Conservation (phyloP, 192 early-diverging fungal genomes). For the Funneliformis mosseae region DNA sequence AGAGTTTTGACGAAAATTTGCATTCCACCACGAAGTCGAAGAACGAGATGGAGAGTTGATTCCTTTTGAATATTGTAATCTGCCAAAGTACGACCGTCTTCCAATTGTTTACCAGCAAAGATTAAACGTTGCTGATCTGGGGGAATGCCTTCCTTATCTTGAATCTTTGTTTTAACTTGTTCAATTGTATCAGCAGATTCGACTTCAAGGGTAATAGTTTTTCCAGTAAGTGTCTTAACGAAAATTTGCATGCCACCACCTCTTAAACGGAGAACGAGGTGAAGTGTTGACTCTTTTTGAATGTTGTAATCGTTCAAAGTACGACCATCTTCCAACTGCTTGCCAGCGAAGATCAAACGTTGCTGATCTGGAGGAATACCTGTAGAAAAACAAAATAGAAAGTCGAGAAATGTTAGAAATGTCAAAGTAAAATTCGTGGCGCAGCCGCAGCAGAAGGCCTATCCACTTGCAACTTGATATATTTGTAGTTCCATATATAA, state of each 20-base stretch:
- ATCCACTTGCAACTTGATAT: no score
- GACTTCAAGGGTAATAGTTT: background rate
- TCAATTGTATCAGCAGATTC: background rate
- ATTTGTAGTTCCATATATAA: no score
- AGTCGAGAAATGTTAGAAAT: background rate
- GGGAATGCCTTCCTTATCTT: conserved; percentile 82
- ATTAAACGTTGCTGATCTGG: conserved; percentile 76
- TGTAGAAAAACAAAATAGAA: background rate
- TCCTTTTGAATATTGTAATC: conserved; percentile 76
- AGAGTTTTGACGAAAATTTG: conserved; percentile 82
- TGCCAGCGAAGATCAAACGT: conserved; percentile 42
- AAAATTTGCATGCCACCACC: conserved; percentile 62
- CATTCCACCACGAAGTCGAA: conserved; percentile 70
- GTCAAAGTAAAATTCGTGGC: background rate
- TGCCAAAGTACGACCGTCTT: conserved; percentile 72
- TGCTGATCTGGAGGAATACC: background rate
- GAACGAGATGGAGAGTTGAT: conserved; percentile 53
- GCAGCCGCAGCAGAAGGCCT: no score
- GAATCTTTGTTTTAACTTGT: conserved; percentile 67
- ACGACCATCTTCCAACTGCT: conserved; percentile 72
- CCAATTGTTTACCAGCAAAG: conserved; percentile 81
- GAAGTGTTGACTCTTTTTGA: conserved; percentile 1
- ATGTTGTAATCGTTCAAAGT: conserved; percentile 3
- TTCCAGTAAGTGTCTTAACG: conserved; percentile 78
- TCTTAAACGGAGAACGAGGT: background rate